These are phyloP conservation scores for Macaranga tanarius DNA, from an alignment of 441 rosid species.

Conservation along the genomic window DNA sequence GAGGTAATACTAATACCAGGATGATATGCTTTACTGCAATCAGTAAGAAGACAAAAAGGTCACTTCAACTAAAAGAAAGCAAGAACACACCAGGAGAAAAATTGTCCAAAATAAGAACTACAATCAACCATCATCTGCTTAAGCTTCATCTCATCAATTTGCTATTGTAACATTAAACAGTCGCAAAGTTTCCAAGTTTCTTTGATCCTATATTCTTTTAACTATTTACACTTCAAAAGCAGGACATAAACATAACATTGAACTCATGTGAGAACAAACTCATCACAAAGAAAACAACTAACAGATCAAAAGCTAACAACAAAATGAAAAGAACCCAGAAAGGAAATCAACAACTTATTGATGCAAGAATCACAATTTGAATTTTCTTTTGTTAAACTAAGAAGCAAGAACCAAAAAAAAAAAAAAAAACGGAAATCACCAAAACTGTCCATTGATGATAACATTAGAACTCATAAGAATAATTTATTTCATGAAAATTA, in stretches of 20 bases:
- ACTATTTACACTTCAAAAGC: neutral
- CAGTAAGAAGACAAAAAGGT: neutral
- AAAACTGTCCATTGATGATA: neutral
- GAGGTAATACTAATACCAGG: neutral
- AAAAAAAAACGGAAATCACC: neutral
- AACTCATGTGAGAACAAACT: neutral
- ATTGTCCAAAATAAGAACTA: neutral
- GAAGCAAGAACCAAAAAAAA: neutral
- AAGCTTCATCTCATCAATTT: neutral
- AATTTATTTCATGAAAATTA: no score
- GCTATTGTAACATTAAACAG: neutral
- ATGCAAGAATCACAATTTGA: neutral
- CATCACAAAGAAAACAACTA: neutral
- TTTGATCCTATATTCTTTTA: neutral
- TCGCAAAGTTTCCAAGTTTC: no score
- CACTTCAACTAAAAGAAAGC: neutral
- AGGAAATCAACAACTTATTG: neutral
- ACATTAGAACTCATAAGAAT: neutral
- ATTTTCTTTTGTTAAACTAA: neutral
- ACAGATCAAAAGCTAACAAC: no score
- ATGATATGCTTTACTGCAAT: slow-evolving; percentile 1
- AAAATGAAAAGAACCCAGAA: neutral
- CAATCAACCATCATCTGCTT: neutral
- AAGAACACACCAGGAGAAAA: neutral
- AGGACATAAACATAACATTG: neutral